Conservation (phyloP, 495 filamentous ascomycete genomes). For the Copromyces sp. region DNA sequence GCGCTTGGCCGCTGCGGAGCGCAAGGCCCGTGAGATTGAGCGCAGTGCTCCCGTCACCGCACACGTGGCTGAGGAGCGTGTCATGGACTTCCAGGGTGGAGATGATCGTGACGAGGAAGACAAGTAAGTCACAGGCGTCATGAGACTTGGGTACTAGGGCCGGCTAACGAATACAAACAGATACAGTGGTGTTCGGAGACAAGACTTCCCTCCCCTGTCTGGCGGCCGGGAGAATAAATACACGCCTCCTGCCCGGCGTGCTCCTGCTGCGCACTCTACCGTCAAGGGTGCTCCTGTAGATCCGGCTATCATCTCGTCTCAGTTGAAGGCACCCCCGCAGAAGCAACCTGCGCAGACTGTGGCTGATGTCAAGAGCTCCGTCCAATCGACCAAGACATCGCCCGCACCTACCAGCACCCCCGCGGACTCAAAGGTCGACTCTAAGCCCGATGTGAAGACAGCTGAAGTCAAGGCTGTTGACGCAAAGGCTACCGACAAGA, state of each 20-base stretch:
- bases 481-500: constrained; percentile 22
- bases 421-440: constrained; percentile 2
- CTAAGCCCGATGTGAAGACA: constrained; percentile 5
- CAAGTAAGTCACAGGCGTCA: constrained; percentile 49
- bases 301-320: constrained; percentile 72
- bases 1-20: constrained; percentile 64
- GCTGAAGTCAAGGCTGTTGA: constrained; percentile 25
- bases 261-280: constrained; percentile 61
- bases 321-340: constrained; percentile 42
- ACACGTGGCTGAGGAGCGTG: constrained; percentile 83
- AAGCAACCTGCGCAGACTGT: constrained; percentile 36
- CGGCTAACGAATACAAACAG: constrained; percentile 33
- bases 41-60: constrained; percentile 53
- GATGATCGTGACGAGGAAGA: constrained; percentile 71
- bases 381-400: background rate
- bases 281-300: constrained; percentile 66
- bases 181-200: constrained; percentile 84
- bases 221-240: constrained; percentile 59
- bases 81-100: constrained; percentile 46
- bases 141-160: background rate
- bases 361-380: constrained; percentile 27
- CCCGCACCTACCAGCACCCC: constrained; percentile 15
- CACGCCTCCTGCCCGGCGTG: constrained; percentile 76
- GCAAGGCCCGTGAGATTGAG: constrained; percentile 86
- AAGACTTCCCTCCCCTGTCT: constrained; percentile 56